phyloP scores from a whole-genome alignment of 2,329 filamentous ascomycete genomes.

The Colletotrichum magnum region DNA sequence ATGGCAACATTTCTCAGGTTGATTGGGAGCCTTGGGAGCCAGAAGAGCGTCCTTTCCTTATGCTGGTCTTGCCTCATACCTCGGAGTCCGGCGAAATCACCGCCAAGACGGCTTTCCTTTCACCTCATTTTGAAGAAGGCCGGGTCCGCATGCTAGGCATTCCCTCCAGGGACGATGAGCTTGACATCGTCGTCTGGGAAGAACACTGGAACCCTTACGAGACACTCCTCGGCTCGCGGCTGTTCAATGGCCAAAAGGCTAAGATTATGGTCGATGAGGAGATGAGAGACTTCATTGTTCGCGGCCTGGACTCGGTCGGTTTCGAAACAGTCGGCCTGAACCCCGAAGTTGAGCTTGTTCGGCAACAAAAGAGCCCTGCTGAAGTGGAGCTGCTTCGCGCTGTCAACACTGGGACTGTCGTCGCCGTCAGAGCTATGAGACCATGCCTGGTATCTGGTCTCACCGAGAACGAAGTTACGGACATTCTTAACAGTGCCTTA shows the following conservation, averaged over 20 bases:
- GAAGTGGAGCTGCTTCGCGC: conserved; percentile 72
- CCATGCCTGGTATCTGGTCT: conserved; percentile 68
- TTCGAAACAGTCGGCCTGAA: conserved; percentile 70
- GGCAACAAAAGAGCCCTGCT: conserved; percentile 69
- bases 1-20: conserved; percentile 71
- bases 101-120: conserved; percentile 71
- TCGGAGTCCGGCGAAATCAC: conserved; percentile 55
- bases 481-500: conserved; percentile 69
- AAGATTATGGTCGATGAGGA: conserved; percentile 76
- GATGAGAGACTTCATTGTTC: conserved; percentile 73
- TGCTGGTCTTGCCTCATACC: conserved; percentile 68
- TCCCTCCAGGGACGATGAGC: conserved; percentile 62
- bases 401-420: conserved; percentile 75
- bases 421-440: conserved; percentile 70
- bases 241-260: conserved; percentile 51
- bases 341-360: conserved; percentile 69
- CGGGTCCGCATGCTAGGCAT: conserved; percentile 72
- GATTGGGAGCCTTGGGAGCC: conserved; percentile 78
- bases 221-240: conserved; percentile 62
- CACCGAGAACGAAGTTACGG: conserved; percentile 70
- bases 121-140: conserved; percentile 73
- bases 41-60: conserved; percentile 74
- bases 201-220: conserved; percentile 76
- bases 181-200: conserved; percentile 72
- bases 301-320: conserved; percentile 66